Percentiles rank a stretch among this genome's conserved stretches.
These are phyloP conservation scores for Hanseniaspora lachancei DNA, from an alignment of 805 yeast species.

Conservation along the genomic window DNA sequence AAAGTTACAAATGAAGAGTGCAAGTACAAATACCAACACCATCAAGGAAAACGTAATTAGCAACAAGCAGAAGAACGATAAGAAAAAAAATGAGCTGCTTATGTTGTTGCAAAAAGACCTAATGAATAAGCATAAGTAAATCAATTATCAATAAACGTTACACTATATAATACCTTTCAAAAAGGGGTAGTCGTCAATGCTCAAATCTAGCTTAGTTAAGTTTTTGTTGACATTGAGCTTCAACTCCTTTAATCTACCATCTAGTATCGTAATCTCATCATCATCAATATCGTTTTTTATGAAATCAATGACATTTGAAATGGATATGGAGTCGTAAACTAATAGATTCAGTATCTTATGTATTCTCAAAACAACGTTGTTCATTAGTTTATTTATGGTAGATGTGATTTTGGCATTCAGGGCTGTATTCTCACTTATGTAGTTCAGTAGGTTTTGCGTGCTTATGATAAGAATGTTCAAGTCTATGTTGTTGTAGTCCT, in stretches of 20 bases:
- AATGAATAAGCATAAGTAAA: neutral
- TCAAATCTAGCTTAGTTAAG: neutral
- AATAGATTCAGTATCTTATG: neutral
- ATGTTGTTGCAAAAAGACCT: neutral
- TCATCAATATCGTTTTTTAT: neutral
- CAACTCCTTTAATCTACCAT: neutral
- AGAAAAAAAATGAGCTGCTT: neutral
- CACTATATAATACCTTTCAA: neutral
- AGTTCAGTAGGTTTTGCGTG: neutral
- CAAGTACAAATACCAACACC: neutral
- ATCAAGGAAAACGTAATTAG: neutral
- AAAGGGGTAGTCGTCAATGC: neutral
- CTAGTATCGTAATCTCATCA: neutral
- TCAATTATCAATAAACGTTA: neutral
- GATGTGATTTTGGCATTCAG: neutral
- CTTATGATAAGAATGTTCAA: slow-evolving; percentile 7
- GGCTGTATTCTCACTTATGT: neutral
- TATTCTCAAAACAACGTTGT: neutral
- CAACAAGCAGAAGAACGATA: neutral
- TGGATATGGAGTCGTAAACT: neutral
- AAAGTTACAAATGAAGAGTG: neutral
- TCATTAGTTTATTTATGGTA: neutral
- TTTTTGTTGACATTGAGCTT: neutral
- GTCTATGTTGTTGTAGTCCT: slow-evolving; percentile 3
- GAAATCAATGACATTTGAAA: neutral